Base-by-base conservation (phyloP, 1,139 yeast species). In the Candida pseudocylindracea region DNA sequence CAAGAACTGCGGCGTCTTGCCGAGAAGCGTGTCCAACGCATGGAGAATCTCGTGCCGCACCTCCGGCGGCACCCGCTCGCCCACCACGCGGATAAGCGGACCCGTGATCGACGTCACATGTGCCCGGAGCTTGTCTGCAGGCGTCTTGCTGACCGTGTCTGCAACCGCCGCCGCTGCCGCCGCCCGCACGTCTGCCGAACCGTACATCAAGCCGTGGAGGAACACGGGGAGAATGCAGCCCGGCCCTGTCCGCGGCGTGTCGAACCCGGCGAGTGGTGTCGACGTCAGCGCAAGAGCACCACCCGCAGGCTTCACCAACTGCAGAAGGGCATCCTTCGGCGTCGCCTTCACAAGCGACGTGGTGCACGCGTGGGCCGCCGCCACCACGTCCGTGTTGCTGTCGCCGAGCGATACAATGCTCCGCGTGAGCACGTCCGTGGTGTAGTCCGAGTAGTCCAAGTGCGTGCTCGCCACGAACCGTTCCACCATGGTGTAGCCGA, bases 41-140 rank as follows among this genome's bases (percentile, higher is more conserved):
- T 65, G 63, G 47, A 91, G 61, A 42, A 91, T 88, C 24, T 93
- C 93, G 27, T 93, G 74, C 61, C 88, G 88, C 45, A 88, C 80
- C 42, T 81, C 93, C 39, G 93, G 66, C 27, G 74, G 67, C 42
- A 80, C 88, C 51, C 93, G 72, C 54, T 91, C 99, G 45, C 99
- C 98, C 49, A 88, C 80, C 36, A 85, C 93, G 63, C 99, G 81
- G 55, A 91, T 91, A 49, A 91, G 65, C 32, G 98, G 98, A 55
- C 99, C 99, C 28, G 95, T 85, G 41, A 91, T 80, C 30, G 73
- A 72, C 9, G 98, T 88, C 24, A 92, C 94, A 52, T 74, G 79
- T 29, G 94, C 81, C 50, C 72, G 79, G 53, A 91, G 67, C 42
- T 67, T 66, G 27, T 66, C 69, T 6, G 91, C 71, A 28, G 93